Evolutionary conservation across 2,329 filamentous ascomycete genomes (phyloP), one percentile per base, ranked within the genome.

Genomic region (Macroventuria anomochaeta): DNA sequence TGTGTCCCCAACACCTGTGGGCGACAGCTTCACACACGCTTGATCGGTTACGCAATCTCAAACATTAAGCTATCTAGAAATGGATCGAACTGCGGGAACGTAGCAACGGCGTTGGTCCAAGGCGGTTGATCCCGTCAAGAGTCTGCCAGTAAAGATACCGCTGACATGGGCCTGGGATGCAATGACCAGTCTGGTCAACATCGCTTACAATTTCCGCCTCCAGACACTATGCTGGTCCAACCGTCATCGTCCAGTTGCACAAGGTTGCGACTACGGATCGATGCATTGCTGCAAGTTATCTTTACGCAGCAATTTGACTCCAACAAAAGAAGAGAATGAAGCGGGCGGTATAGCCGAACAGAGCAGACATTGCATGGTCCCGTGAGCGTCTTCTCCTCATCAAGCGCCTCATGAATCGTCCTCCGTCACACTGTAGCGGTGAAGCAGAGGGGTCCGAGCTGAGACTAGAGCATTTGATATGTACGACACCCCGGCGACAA

Each of bases 141-240:
- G 43, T 62, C 41, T 55, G 59, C 57, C 56, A 59, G 55, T 56
- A 52, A 57, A 46, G 49, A 62, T 63, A 59, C 70, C 71, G 64
- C 55, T 61, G 67, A 70, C 69, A 71, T 67, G 70, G 71, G 58
- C 55, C 65, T 65, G 69, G 69, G 63, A 70, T 59, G 40, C 46
- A 49, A 39, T 38, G 44, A 40, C 43, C 47, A 37, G 50, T 46
- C 34, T 58, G 53, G 48, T 42, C 49, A 49, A 28, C 32, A 11
- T 44, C n/a, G 34, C 15, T 44, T 39, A 18, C 29, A 26, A 23
- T 26, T 17, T 33, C 34, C 42, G 12, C n/a, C 7, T 31, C 18
- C 15, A 26, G 36, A 33, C 36, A 12, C 5, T 8, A 23, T 26
- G 32, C 25, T 43, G 25, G 32, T 26, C 25, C 31, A 42, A 15